Base-by-base conservation (phyloP, 352 stramenopile species). In the Pythium insidiosum region DNA sequence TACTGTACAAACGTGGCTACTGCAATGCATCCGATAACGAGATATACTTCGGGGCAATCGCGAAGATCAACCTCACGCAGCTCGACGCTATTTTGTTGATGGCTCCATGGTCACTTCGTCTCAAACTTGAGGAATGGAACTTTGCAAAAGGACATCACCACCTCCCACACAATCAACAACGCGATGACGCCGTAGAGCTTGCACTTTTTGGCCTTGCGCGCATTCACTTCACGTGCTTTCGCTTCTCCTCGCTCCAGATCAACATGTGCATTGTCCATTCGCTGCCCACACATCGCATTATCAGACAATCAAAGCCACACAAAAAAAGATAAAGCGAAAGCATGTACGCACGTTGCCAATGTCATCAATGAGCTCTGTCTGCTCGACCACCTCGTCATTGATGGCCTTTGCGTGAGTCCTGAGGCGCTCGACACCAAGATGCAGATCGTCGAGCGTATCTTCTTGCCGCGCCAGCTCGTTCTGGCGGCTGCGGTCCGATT, bases 381-480 rank as follows among this genome's bases (percentile, higher is more conserved):
- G 79, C 53, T 84, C 72, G 24, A 88, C 60, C 10, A 92, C 79
- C 60, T 92, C 79, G 52, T 68, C 73, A 44, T 92, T 89, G 50
- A 92, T 92, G 20, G 76, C 79, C n/a, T 85, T 66, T 29, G 79
- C 79, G 35, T 92, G 75, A 60, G 83, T 80, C 73, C 86, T 87
- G 6, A 92, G 68, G 1, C 73, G 70, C 53, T 81, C 73, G 22
- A 88, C 79, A 42, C 79, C 79, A 38, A 57, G 65, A 56, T 88
- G 71, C 42, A 92, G 84, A 44, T 89, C 58, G 54, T 92, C 79
- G 23, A 92, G 66, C 54, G 78, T 43, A 16, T 63, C 72, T 43
- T 92, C 80, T 58, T 92, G 80, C 4, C 67, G 55, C 26, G 68
- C 58, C 24, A 77, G 39, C 47, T 89, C 72, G 2, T 82, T 58